These are phyloP conservation scores for Cardamine occulta DNA, from an alignment of 345 rosid genomes.

Conservation along the genomic window DNA sequence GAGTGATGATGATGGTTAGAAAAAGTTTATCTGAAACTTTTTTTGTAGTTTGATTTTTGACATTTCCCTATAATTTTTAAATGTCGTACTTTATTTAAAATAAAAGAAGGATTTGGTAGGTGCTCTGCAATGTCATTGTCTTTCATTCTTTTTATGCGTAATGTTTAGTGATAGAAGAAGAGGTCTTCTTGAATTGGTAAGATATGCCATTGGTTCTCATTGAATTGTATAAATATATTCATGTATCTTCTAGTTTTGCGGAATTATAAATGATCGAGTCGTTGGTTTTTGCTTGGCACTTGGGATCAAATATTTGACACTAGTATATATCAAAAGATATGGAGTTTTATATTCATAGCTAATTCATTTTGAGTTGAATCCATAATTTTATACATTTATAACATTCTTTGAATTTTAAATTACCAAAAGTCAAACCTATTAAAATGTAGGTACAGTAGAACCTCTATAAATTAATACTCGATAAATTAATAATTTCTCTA, in stretches of 20 bases:
- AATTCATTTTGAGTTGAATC: not conserved
- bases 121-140: slow-evolving; percentile 11
- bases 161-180: slow-evolving; percentile 21
- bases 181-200: slow-evolving; percentile 34
- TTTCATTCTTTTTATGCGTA: not conserved
- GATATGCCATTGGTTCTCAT: slow-evolving; percentile 15
- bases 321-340: not conserved
- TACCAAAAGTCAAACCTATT: not conserved
- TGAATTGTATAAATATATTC: slow-evolving; percentile 4
- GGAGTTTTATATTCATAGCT: not conserved
- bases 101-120: slow-evolving; percentile 31
- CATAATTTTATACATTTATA: not conserved
- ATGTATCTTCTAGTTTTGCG: not conserved
- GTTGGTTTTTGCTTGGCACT: slow-evolving; percentile 13
- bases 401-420: not conserved
- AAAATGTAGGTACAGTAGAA: not conserved
- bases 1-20: slow-evolving; percentile 6
- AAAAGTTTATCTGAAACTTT: not conserved
- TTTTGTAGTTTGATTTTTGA: not conserved
- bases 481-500: too few relatives aligned
- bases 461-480: too few relatives aligned
- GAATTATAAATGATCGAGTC: slow-evolving; percentile 1
- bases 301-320: not conserved
- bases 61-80: not conserved
- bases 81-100: not conserved